Evolutionary conservation across 805 yeast species (phyloP), one percentile per base, ranked within the genome.

Genomic region (Candida gorgasii): DNA sequence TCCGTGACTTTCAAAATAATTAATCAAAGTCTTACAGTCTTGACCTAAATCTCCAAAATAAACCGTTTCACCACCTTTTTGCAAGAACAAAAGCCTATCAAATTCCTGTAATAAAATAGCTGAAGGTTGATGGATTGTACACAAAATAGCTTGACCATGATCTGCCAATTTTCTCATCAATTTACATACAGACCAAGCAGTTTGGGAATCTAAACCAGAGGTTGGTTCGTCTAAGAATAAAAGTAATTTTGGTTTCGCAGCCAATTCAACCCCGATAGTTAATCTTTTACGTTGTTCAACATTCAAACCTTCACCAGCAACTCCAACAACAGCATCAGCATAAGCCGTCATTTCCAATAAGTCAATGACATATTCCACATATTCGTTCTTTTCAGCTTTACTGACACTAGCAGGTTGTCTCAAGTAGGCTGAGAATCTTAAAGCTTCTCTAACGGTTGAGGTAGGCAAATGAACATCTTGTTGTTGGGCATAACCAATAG

Each of bases 91-190:
- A 51, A 87, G 70, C 54, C 89, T 76, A 58, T 88, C 95, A 58
- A 88, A 86, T 54, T 83, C 87, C 56, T 85, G 77, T 65, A 86
- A 72, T 57, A 86, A 68, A 44, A 84, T 72, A 42, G 95, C 90
- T 8, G 93, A 86, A 55, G 95, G 95, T 63, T 86, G 95, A 64
- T 86, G 93, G 52, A 86, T 86, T 19, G 95, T 86, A 40, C 72
- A 66, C 47, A 67, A 61, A 46, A 67, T 65, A 29, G 72, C 69
- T 46, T 66, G 73, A 18, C 72, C 72, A 42, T 63, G 64, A 48
- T 65, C 66, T 30, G 70, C 69, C 40, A 67, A 61, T 49, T 66
- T 66, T 51, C 71, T 59, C 57, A 67, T 57, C 54, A 66, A 62
- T 41, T 65, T 55, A 56, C 71, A 65, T 40, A 67, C 59, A 14